Percentiles rank a stretch among this genome's conserved stretches.
These are phyloP conservation scores for Elsinoe batatas DNA, from an alignment of 2,329 filamentous ascomycete genomes.

Conservation along the genomic window DNA sequence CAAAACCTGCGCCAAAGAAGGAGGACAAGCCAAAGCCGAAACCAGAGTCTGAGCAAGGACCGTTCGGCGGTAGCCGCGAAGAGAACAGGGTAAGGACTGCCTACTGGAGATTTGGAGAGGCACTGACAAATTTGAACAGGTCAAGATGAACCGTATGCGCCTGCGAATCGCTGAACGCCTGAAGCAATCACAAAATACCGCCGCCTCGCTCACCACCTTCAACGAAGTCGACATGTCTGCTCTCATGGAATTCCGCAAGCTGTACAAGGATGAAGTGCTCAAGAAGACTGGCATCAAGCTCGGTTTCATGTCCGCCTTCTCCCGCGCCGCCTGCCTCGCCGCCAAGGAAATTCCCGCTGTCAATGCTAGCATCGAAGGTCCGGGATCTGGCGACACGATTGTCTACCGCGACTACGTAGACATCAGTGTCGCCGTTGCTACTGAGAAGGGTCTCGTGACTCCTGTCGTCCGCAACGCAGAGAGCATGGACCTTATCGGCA, in stretches of 20 bases:
- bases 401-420: constrained; percentile 98
- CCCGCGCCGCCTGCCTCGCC: constrained; percentile 76
- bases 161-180: constrained; percentile 92
- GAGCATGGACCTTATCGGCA: constrained; percentile 73
- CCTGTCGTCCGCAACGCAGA: constrained; percentile 93
- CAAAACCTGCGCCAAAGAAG: constrained; percentile 30
- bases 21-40: constrained; percentile 30
- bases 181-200: constrained; percentile 98
- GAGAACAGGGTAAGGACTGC: constrained; percentile 65
- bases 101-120: not conserved
- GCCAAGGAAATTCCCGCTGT: constrained; percentile 92
- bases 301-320: constrained; percentile 99
- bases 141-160: constrained; percentile 99
- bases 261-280: constrained; percentile 91
- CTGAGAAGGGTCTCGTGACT: constrained; percentile 93
- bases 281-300: constrained; percentile 97
- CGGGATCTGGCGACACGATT: constrained; percentile 90
- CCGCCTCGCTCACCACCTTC: constrained; percentile 93
- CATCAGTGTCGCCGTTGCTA: constrained; percentile 92
- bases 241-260: constrained; percentile 91
- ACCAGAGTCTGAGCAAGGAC: constrained; percentile 26
- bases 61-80: constrained; percentile 61
- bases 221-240: constrained; percentile 99
- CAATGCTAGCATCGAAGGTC: constrained; percentile 94
- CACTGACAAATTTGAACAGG: constrained; percentile 41